phyloP scores from a whole-genome alignment of 371 early-diverging fungal genomes.

The Mucor racemosus region DNA sequence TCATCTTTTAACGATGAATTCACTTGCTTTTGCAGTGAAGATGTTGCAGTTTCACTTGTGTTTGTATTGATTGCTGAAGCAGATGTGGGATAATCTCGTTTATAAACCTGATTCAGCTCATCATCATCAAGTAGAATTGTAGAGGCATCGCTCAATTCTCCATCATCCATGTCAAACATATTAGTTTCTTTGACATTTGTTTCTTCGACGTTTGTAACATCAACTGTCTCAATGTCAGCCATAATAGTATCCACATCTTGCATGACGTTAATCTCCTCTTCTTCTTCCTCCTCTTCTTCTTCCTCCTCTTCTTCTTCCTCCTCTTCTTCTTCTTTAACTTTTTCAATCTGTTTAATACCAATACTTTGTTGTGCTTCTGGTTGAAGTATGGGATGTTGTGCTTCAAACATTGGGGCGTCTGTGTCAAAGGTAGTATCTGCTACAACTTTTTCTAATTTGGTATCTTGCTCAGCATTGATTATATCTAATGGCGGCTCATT shows the following conservation, averaged over 20 bases:
- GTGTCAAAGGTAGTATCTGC: neutral
- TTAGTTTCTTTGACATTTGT: neutral
- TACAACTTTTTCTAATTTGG: neutral
- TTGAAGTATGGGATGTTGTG: neutral
- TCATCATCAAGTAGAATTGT: constrained; percentile 33
- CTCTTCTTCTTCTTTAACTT: neutral
- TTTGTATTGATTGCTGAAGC: neutral
- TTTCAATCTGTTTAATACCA: neutral
- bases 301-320: no score
- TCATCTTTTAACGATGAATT: no score
- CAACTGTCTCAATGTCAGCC: neutral
- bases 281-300: neutral
- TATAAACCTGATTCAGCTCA: constrained; percentile 12
- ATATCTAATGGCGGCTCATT: neutral
- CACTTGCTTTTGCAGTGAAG: no score
- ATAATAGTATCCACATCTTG: neutral
- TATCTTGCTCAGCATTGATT: neutral
- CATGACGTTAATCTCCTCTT: neutral
- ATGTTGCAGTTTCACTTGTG: no score
- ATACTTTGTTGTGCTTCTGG: neutral
- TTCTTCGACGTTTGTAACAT: neutral
- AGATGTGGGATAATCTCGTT: neutral
- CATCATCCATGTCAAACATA: constrained; percentile 16
- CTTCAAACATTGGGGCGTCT: neutral
- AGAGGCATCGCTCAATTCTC: constrained; percentile 39